Base-by-base conservation (phyloP, 2,329 filamentous ascomycete species). In the Sarocladiaceae sp. region DNA sequence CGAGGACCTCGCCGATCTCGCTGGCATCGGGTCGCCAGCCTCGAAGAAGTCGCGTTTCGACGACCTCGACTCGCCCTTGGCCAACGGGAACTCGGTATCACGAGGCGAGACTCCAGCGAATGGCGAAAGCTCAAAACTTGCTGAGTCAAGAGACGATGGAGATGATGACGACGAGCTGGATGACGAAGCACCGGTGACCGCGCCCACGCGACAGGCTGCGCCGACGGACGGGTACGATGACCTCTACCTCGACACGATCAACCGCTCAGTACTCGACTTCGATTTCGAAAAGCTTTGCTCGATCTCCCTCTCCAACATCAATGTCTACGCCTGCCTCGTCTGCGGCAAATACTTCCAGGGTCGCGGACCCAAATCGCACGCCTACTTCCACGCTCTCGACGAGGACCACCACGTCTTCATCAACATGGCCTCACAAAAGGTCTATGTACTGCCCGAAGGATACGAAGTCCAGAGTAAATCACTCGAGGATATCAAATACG, bases 231-330 rank as follows among this genome's bases (percentile, higher is more conserved):
- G 91, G 50, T 98, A 96, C 69, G 83, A 85, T 57, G 91, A 98
- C 63, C 81, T 98, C 21, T 98, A 98, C 63, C 85, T 98, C 54
- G 93, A 98, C 70, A 97, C 93, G 11, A 94, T 98, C 66, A 82
- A 95, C 64, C 87, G 93, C 57, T 81, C 83, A 58, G 83, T 95
- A 37, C 82, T 97, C 46, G 93, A 98, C 66, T 97, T 97, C 61
- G 93, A 98, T 66, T 98, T 98, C 62, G 93, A 98, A 63, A 98
- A 98, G 72, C 80, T 96, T 11, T 98, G 93, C 68, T 97, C 91
- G 19, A 77, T 98, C 53, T 95, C 88, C 26, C 76, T 98, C 6
- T 95, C 90, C 40, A 97, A 97, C 62, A 96, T 97, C 69, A 98
- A 98, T 61, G 90, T 98, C 34, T 98, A 98, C 63, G 93, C 93